Percentiles rank a stretch among this genome's conserved stretches.
Conservation (phyloP, 768 basidiomycete species). For the Kwoniella sp. region DNA sequence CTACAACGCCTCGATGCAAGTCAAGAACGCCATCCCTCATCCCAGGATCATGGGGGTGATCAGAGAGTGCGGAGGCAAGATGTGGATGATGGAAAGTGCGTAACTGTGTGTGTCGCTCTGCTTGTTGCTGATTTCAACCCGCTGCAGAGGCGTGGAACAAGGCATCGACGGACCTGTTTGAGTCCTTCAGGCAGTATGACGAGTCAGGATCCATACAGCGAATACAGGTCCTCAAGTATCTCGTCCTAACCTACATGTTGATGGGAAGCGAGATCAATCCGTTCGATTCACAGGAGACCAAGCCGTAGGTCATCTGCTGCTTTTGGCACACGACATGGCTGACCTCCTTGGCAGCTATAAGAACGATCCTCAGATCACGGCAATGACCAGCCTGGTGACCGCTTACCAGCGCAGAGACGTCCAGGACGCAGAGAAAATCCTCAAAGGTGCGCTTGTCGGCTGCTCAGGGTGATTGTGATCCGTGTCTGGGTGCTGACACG, state of each 20-base stretch:
- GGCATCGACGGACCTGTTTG: conserved; percentile 97
- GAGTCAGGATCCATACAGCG: conserved; percentile 94
- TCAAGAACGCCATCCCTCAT: conserved; percentile 94
- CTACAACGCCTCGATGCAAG: conserved; percentile 87
- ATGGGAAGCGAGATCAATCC: conserved; percentile 98
- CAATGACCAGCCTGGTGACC: conserved; percentile 95
- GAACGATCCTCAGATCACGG: conserved; percentile 90
- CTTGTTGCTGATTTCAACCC: conserved; percentile 1
- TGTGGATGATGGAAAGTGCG: conserved; percentile 99
- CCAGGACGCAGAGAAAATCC: conserved; percentile 92
- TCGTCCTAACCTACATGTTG: conserved; percentile 96
- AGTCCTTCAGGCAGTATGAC: conserved; percentile 97
- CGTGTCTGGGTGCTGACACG: too few relatives aligned
- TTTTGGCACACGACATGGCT: neutral
- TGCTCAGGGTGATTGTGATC: too few relatives aligned
- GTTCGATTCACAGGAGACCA: conserved; percentile 98
- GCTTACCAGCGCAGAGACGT: conserved; percentile 96
- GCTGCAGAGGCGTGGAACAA: conserved; percentile 86
- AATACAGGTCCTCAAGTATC: conserved; percentile 96
- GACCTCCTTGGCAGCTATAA: conserved; percentile 63
- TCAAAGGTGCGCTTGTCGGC: conserved; percentile 61
- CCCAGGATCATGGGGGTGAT: conserved; percentile 98
- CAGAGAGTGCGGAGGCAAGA: conserved; percentile 98
- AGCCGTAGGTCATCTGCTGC: conserved; percentile 62
- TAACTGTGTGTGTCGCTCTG: neutral